phyloP scores from a whole-genome alignment of 2,329 filamentous ascomycete genomes.

The Phyllosticta citriasiana region DNA sequence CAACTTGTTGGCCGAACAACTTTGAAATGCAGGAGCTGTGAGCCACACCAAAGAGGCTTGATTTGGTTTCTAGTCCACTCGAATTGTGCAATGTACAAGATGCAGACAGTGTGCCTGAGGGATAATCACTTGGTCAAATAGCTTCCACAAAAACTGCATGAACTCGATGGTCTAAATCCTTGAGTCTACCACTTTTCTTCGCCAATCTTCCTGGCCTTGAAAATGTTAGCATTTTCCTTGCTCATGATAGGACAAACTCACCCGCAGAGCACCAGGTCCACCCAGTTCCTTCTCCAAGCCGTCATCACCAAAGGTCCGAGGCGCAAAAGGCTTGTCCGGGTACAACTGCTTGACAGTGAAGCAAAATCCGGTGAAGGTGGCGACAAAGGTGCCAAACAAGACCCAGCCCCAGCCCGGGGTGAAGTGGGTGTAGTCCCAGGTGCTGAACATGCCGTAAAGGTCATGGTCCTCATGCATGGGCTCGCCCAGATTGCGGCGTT shows the following conservation, averaged over 20 bases:
- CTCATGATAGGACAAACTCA: slow-evolving; percentile 17
- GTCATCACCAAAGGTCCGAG: slow-evolving; percentile 34
- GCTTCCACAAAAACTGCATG: neutral
- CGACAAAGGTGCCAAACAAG: slow-evolving; percentile 35
- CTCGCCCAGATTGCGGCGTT: slow-evolving; percentile 93
- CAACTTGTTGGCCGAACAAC: too few relatives aligned
- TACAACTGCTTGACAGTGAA: slow-evolving; percentile 31
- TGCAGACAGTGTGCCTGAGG: too few relatives aligned
- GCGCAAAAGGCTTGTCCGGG: slow-evolving; percentile 36
- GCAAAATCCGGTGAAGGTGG: slow-evolving; percentile 29
- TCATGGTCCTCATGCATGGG: slow-evolving; percentile 96
- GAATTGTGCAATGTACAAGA: too few relatives aligned
- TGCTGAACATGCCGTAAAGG: slow-evolving; percentile 77
- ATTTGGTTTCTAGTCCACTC: too few relatives aligned
- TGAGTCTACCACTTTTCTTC: slow-evolving; percentile 12
- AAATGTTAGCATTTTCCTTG: neutral
- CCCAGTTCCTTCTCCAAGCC: slow-evolving; percentile 40
- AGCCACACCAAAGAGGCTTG: too few relatives aligned
- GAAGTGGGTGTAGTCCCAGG: slow-evolving; percentile 80
- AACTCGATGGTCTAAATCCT: neutral
- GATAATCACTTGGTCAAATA: neutral
- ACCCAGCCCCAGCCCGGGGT: slow-evolving; percentile 63
- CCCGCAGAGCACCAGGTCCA: slow-evolving; percentile 32
- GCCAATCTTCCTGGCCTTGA: slow-evolving; percentile 14
- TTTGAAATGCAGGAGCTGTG: too few relatives aligned